These are phyloP conservation scores for Piloderma croceum DNA, from an alignment of 768 basidiomycete species.

Conservation along the genomic window DNA sequence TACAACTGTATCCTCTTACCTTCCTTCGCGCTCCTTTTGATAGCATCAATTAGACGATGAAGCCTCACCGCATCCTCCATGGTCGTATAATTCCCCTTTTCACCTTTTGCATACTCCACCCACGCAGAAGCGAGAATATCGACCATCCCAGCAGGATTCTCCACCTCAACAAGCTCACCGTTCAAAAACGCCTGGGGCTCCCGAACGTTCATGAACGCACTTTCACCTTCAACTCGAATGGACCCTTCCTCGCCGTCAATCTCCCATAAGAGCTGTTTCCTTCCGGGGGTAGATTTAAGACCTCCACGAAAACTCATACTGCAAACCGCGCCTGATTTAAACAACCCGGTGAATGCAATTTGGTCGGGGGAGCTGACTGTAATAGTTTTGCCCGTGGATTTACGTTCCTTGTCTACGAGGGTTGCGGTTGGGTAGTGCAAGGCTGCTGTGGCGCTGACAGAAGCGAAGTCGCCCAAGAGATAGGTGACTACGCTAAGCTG, in stretches of 20 bases:
- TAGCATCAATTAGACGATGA: slow-evolving; percentile 11
- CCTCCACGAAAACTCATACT: slow-evolving; percentile 23
- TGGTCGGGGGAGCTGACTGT: no score
- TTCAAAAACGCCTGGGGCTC: slow-evolving; percentile 14
- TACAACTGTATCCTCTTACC: no score
- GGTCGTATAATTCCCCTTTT: slow-evolving; percentile 11
- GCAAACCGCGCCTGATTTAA: neutral
- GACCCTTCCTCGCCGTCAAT: slow-evolving; percentile 15
- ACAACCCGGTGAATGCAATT: neutral
- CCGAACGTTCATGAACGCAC: neutral
- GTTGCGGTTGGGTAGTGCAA: no score
- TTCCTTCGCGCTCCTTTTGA: slow-evolving; percentile 15
- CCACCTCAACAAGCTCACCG: no score
- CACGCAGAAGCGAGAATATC: slow-evolving; percentile 4
- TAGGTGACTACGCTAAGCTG: no score
- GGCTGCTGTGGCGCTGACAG: no score
- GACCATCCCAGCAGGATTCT: slow-evolving; percentile 6
- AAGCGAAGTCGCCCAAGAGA: no score
- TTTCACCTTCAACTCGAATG: slow-evolving; percentile 11
- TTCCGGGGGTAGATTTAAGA: slow-evolving; percentile 10
- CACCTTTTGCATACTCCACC: slow-evolving; percentile 12
- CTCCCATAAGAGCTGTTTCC: slow-evolving; percentile 8
- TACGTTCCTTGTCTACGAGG: no score
- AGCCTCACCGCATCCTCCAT: slow-evolving; percentile 19
- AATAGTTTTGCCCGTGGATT: no score